These are phyloP conservation scores for Streptanthus diversifolius DNA, from an alignment of 345 rosid genomes.

Conservation along the genomic window DNA sequence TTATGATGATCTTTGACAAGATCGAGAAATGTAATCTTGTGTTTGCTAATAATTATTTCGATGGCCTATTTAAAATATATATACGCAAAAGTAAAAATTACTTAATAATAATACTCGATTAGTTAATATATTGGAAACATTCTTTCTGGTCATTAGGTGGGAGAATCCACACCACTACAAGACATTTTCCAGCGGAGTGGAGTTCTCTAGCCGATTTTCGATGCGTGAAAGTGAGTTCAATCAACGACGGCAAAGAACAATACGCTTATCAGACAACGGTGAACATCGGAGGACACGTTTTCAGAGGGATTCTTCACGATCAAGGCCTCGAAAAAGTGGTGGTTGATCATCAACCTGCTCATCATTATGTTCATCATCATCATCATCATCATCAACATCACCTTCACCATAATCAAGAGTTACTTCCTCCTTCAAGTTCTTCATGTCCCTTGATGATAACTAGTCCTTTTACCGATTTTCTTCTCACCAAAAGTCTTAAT, in stretches of 20 bases:
- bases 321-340: constrained; percentile 46
- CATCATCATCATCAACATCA: background rate
- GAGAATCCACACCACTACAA: constrained; percentile 17
- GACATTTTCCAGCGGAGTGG: constrained; percentile 52
- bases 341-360: constrained; percentile 12
- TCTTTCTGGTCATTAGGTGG: constrained; percentile 40
- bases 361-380: background rate
- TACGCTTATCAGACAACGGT: constrained; percentile 43
- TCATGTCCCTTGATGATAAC: constrained; percentile 37
- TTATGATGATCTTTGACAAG: background rate
- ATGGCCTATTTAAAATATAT: background rate
- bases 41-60: background rate
- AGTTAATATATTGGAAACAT: background rate
- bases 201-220: constrained; percentile 44
- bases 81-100: background rate
- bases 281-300: constrained; percentile 55
- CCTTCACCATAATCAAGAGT: constrained; percentile 17
- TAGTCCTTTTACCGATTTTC: constrained; percentile 43
- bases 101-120: background rate
- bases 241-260: constrained; percentile 42
- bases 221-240: constrained; percentile 47
- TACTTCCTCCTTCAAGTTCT: constrained; percentile 41
- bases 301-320: constrained; percentile 63
- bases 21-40: background rate
- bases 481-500: constrained; percentile 22